Evolutionary conservation across 2,329 filamentous ascomycete species (phyloP).

Genomic region (Aspergillus sp.): DNA sequence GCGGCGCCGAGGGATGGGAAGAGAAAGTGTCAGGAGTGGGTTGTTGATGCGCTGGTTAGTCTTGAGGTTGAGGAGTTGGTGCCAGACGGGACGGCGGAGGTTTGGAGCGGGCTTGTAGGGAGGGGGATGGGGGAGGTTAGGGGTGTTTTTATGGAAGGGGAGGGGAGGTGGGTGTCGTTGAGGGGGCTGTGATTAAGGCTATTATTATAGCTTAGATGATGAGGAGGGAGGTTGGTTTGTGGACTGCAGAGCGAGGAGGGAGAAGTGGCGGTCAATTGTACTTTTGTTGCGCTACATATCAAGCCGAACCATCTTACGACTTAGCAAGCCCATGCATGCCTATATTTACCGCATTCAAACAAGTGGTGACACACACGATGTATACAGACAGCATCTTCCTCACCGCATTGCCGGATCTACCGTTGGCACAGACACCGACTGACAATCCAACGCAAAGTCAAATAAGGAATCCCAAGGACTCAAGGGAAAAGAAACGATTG

Average conservation of each 20-base stretch:
- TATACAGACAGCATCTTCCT: neutral
- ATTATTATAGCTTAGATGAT: no score
- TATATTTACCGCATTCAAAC: neutral
- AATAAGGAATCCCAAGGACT: no score
- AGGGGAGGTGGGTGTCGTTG: neutral
- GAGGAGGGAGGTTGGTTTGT: neutral
- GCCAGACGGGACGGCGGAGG: conserved; percentile 21
- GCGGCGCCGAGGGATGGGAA: conserved; percentile 22
- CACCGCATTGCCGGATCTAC: neutral
- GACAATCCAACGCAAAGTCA: neutral
- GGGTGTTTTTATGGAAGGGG: neutral
- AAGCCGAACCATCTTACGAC: no score
- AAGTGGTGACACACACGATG: no score
- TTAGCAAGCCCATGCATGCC: neutral
- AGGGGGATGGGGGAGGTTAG: conserved; percentile 12
- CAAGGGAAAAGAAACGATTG: no score
- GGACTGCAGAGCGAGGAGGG: no score
- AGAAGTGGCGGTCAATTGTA: no score
- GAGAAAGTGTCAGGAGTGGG: conserved; percentile 27
- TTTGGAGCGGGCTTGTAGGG: conserved; percentile 26
- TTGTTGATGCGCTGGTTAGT: conserved; percentile 23
- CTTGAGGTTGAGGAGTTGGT: conserved; percentile 29
- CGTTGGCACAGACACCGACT: neutral
- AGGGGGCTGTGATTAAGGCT: neutral
- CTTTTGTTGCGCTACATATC: no score